Evolutionary conservation across 2,329 filamentous ascomycete species (phyloP), one percentile per base, ranked within the genome.

Genomic region (Elsinoe ampelina): DNA sequence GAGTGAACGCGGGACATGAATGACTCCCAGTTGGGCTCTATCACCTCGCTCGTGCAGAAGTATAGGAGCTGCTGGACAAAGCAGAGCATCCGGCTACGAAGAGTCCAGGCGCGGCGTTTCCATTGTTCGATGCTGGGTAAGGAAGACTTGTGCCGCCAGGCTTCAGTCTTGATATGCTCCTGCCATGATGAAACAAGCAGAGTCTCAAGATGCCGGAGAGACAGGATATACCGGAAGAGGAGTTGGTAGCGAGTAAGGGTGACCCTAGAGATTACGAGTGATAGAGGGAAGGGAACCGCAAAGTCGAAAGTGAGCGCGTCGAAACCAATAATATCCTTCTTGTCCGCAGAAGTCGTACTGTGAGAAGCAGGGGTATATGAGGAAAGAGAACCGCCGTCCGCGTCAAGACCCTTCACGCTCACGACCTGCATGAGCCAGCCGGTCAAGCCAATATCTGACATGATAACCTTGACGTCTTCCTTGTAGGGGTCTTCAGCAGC

Each of bases 1-100:
- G 71, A 67, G 11, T 85, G 85, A 5, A 97, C 78, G 32, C 89
- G 80, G n/a, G 85, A 83, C 89, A 96, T 96, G 60, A 98, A 82
- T 48, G 84, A 86, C 62, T 89, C 84, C 93, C 93, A 98, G 70
- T 97, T 97, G 2, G 92, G 93, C 71, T 98, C 93, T 56, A 98
- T 95, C 55, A 98, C 93, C 71, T 98, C 93, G 1, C 89, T 84
- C 0, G 93, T 97, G 72, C 90, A 97, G 69, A 95, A 98, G 71
- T 97, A 98, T 5, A 96, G 80, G 36, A 97, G 77, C 69, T 98
- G 93, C 71, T 98, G 93, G 1, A 97, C 89, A 67, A 97, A 98
- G 7, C 95, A 89, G 7, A 97, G 78, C 93, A 98, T 98, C 48
- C 93, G 83, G 2, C 91, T 89, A 34, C 93, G 82, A 58, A 98